Conservation (phyloP, 2,329 filamentous ascomycete genomes). For the Lachnellula arida region DNA sequence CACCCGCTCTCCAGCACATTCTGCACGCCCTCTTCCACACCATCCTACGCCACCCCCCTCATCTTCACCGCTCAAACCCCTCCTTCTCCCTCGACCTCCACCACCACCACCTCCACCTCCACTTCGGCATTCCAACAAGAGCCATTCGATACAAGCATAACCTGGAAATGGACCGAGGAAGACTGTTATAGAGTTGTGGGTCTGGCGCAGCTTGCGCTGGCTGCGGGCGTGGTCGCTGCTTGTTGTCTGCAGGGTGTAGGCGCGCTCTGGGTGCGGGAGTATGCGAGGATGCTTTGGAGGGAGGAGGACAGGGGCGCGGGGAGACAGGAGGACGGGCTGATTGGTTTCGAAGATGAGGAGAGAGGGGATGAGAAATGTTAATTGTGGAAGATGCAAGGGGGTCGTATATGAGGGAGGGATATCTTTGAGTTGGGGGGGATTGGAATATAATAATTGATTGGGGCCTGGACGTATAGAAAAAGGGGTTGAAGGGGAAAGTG, state of each 20-base stretch:
- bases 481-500: no score
- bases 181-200: constrained; percentile 18
- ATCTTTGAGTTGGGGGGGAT: no score
- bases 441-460: no score
- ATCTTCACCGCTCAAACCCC: neutral
- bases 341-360: no score
- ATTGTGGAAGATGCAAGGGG: no score
- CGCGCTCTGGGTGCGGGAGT: constrained; percentile 27
- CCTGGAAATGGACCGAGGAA: constrained; percentile 10
- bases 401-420: no score
- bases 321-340: neutral
- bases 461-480: no score
- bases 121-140: neutral
- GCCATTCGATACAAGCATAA: neutral
- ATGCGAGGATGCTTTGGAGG: constrained; percentile 22
- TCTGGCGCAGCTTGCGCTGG: constrained; percentile 20
- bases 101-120: neutral
- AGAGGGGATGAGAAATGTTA: no score
- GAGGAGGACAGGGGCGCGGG: constrained; percentile 17
- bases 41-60: neutral
- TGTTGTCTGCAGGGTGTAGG: constrained; percentile 27
- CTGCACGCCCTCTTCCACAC: constrained; percentile 9
- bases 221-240: constrained; percentile 21
- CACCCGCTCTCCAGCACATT: constrained; percentile 15
- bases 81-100: neutral